Evolutionary conservation across 495 filamentous ascomycete genomes (phyloP), one percentile per base, ranked within the genome.

Genomic region (Thermothielavioides terrestris): DNA sequence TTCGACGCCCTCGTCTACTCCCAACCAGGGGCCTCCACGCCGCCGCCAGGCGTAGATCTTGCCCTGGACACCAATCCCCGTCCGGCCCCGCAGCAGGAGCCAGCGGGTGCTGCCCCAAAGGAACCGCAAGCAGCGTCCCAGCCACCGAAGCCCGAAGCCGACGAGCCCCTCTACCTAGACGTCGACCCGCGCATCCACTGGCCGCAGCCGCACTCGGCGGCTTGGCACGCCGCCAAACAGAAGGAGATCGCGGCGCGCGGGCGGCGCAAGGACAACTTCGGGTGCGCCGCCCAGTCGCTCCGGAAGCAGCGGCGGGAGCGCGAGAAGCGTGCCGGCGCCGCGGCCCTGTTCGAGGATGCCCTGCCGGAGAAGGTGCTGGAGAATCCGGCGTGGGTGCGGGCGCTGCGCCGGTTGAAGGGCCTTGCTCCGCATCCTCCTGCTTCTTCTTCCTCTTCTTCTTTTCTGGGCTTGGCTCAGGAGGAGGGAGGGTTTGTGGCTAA

Each of bases 181-280:
- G 66, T 77, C 18, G 69, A 77, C 53, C 76, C 75, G 0, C 66
- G 68, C 3, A 52, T 67, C 3, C 67, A 68, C 39, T 74, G 68
- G 65, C 57, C 63, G 2, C 62, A 62, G 8, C 57, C 53, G 3
- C 65, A 58, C 41, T 65, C 69, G 0, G 48, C 62, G 10, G 60
- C 64, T 22, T 77, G 72, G 68, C 52, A 66, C 17, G 49, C 43
- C 3, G 45, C 55, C 18, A 78, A 77, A 42, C 58, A 61, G 28
- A 49, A 51, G 2, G 73, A 78, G 41, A 74, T 78, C 22, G 42
- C 54, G 28, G 54, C 58, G 9, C 69, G 74, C 1, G 66, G 66
- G 14, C 57, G 50, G 6, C 57, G 68, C 4, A 77, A 77, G 49
- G 59, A 54, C 9, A 67, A 67, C 28, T 64, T 73, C 28, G 68